phyloP scores from a whole-genome alignment of 2,329 filamentous ascomycete species.

The Uncinocarpus reesii region DNA sequence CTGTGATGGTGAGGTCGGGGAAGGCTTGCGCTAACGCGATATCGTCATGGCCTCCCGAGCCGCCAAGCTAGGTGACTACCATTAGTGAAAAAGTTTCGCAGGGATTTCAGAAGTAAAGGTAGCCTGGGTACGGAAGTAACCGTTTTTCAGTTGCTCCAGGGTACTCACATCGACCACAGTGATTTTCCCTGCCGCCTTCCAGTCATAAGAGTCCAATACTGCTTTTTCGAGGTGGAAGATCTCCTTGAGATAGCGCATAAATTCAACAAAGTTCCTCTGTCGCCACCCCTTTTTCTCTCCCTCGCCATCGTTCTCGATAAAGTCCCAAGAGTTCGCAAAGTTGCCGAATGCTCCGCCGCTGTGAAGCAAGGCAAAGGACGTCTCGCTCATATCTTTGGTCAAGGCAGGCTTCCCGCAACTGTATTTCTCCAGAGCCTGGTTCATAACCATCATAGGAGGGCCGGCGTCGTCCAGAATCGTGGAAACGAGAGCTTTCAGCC shows the following conservation, averaged over 20 bases:
- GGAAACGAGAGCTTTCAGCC: slow-evolving; percentile 10
- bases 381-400: slow-evolving; percentile 11
- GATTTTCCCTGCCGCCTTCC: slow-evolving; percentile 12
- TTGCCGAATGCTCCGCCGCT: slow-evolving; percentile 8
- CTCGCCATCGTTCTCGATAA: slow-evolving; percentile 26
- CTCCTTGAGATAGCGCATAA: slow-evolving; percentile 13
- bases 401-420: slow-evolving; percentile 9
- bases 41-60: slow-evolving; percentile 14
- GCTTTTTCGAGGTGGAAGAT: slow-evolving; percentile 12
- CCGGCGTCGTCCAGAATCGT: slow-evolving; percentile 12
- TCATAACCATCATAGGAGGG: slow-evolving; percentile 12
- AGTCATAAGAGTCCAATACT: slow-evolving; percentile 13
- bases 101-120: background rate
- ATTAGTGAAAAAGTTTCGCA: background rate
- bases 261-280: slow-evolving; percentile 11
- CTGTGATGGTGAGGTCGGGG: slow-evolving; percentile 20
- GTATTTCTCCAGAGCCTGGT: slow-evolving; percentile 10
- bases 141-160: too few species aligned
- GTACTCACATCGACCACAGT: slow-evolving; percentile 15
- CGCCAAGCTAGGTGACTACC: slow-evolving; percentile 14
- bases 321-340: slow-evolving; percentile 17
- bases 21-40: slow-evolving; percentile 14
- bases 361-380: slow-evolving; percentile 7
- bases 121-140: background rate
- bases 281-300: slow-evolving; percentile 15